phyloP scores from a whole-genome alignment of 2,329 filamentous ascomycete species.

The Cercospora zeina region DNA sequence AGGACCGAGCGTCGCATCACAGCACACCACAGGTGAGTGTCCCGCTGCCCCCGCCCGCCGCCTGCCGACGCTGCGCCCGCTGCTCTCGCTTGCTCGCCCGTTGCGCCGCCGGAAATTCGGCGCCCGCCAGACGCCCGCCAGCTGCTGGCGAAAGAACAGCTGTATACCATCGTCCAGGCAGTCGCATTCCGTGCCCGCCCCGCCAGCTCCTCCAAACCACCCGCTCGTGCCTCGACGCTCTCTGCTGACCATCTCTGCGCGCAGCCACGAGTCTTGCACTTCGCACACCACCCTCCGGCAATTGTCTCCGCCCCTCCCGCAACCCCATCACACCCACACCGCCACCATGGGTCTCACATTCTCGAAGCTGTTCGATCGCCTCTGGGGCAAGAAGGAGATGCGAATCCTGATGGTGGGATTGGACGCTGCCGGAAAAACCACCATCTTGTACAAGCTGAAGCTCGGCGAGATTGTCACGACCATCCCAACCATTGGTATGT shows the following conservation, averaged over 20 bases:
- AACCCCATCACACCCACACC: constrained; percentile 40
- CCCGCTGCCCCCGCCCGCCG: not conserved
- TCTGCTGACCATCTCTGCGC: constrained; percentile 1
- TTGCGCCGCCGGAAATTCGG: constrained; percentile 19
- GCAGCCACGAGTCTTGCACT: constrained; percentile 1
- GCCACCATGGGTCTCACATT: constrained; percentile 87
- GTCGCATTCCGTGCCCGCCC: constrained; percentile 21
- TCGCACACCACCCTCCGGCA: constrained; percentile 3
- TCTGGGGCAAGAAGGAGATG: constrained; percentile 99
- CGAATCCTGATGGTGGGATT: constrained; percentile 96
- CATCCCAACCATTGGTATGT: constrained; percentile 83
- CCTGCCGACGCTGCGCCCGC: constrained; percentile 15
- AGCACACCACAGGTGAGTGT: constrained; percentile 20
- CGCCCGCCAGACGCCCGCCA: constrained; percentile 7
- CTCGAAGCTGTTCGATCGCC: constrained; percentile 96
- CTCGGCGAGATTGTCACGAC: constrained; percentile 97
- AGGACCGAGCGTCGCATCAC: constrained; percentile 9
- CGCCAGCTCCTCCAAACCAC: not conserved
- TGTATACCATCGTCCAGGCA: constrained; percentile 27
- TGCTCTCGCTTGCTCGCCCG: constrained; percentile 5
- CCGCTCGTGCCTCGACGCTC: not conserved
- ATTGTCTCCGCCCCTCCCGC: constrained; percentile 8
- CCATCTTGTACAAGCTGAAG: constrained; percentile 98
- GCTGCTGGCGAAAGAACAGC: constrained; percentile 24
- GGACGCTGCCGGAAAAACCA: constrained; percentile 97